phyloP scores from a whole-genome alignment of 306 rosid species.

The Castanospermum australe region DNA sequence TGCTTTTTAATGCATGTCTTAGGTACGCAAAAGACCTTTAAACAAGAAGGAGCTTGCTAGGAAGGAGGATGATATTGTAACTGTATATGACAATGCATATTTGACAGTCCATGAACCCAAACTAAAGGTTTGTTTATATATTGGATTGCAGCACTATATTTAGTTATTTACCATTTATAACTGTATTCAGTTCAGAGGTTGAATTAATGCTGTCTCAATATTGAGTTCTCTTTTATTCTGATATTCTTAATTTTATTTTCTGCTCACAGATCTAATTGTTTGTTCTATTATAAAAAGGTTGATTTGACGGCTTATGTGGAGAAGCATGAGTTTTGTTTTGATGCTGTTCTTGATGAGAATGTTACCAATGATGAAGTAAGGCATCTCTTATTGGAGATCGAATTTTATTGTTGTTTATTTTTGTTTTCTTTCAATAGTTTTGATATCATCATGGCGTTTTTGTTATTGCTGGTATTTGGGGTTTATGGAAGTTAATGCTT shows the following conservation, averaged over 20 bases:
- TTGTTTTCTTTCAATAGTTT: background rate
- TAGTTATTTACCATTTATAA: background rate
- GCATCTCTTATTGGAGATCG: background rate
- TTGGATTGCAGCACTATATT: slow-evolving; percentile 12
- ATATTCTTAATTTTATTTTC: background rate
- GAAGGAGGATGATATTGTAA: slow-evolving; percentile 94
- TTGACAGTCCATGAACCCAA: slow-evolving; percentile 91
- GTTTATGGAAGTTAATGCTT: background rate
- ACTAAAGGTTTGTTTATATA: slow-evolving; percentile 64
- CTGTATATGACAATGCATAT: slow-evolving; percentile 66
- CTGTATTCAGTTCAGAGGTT: slow-evolving; percentile 18
- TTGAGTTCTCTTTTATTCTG: background rate
- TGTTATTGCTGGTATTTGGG: background rate
- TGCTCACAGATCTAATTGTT: slow-evolving; percentile 1
- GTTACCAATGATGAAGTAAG: slow-evolving; percentile 91
- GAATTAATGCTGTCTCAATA: slow-evolving; percentile 6
- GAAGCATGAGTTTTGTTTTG: slow-evolving; percentile 98
- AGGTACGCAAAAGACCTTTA: slow-evolving; percentile 98
- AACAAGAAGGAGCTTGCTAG: slow-evolving; percentile 96
- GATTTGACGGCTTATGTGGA: slow-evolving; percentile 98
- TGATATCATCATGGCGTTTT: background rate
- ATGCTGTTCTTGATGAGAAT: slow-evolving; percentile 90
- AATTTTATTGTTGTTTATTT: slow-evolving; percentile 3
- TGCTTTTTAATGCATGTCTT: slow-evolving; percentile 28
- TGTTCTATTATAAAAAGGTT: slow-evolving; percentile 59